Percentiles rank a stretch among this genome's conserved stretches.
These are phyloP conservation scores for Endocalyx cinctus DNA, from an alignment of 2,329 filamentous ascomycete species.

Conservation along the genomic window DNA sequence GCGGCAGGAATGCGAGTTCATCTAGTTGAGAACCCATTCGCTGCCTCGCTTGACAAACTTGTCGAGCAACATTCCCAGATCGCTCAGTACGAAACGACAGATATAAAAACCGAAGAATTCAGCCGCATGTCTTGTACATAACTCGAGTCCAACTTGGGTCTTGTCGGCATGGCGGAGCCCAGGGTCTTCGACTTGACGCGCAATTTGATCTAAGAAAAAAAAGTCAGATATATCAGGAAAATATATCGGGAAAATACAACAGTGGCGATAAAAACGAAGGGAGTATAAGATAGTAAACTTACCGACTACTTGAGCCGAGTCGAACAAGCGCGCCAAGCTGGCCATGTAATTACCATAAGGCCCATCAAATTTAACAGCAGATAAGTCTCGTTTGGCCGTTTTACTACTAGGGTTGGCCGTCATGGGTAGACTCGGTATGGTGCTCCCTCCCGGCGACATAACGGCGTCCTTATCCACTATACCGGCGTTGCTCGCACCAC, in stretches of 20 bases:
- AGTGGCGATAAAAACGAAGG: no score
- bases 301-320: constrained; percentile 91
- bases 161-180: constrained; percentile 86
- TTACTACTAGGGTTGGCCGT: constrained; percentile 60
- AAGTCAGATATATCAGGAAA: no score
- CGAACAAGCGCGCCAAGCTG: constrained; percentile 83
- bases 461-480: constrained; percentile 38
- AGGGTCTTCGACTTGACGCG: constrained; percentile 91
- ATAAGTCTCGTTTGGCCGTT: constrained; percentile 67
- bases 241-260: no score
- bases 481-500: constrained; percentile 26
- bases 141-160: constrained; percentile 90
- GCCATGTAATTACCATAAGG: constrained; percentile 90
- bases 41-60: constrained; percentile 96
- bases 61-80: constrained; percentile 80
- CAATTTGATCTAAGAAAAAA: constrained; percentile 92
- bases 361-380: constrained; percentile 67
- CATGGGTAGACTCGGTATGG: constrained; percentile 76
- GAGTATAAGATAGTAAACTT: constrained; percentile 32
- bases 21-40: constrained; percentile 68
- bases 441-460: constrained; percentile 58
- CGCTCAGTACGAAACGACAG: constrained; percentile 87
- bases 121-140: constrained; percentile 87
- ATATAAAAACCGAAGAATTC: constrained; percentile 98
- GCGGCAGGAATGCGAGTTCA: no score